Conservation (phyloP, 495 filamentous ascomycete species). For the Trichocladium uniseriatum region DNA sequence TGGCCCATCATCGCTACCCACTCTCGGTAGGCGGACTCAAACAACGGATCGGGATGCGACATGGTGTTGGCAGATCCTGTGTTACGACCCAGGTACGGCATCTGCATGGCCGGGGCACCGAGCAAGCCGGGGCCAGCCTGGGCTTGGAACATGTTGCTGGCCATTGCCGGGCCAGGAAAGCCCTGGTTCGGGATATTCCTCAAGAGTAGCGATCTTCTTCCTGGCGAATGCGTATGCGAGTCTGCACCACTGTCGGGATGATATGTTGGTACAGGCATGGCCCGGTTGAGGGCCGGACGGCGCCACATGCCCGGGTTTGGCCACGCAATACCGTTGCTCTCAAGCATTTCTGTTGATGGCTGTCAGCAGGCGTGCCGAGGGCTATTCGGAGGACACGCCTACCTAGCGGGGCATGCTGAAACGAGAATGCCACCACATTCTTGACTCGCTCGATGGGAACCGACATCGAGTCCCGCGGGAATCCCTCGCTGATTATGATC, state of each 20-base stretch:
- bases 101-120: constrained; percentile 6
- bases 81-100: constrained; percentile 18
- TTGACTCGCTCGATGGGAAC: constrained; percentile 59
- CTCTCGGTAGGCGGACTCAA: constrained; percentile 29
- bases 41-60: constrained; percentile 28
- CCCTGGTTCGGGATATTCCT: constrained; percentile 12
- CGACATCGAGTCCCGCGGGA: constrained; percentile 40
- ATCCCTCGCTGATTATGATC: constrained; percentile 69
- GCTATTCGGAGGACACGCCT: constrained; percentile 13
- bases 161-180: background rate
- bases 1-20: constrained; percentile 27
- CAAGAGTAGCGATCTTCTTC: constrained; percentile 13
- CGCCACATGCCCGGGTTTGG: constrained; percentile 69
- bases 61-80: constrained; percentile 12
- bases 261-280: constrained; percentile 32
- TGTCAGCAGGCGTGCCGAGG: constrained; percentile 1
- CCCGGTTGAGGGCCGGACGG: constrained; percentile 31
- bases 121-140: constrained; percentile 16
- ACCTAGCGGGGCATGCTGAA: constrained; percentile 80
- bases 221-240: constrained; percentile 38
- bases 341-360: constrained; percentile 51
- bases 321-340: constrained; percentile 71
- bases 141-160: constrained; percentile 7
- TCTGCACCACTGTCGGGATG: constrained; percentile 33
- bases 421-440: constrained; percentile 70